phyloP scores from a whole-genome alignment of 768 basidiomycete species.

The Psilocybe azurescens region DNA sequence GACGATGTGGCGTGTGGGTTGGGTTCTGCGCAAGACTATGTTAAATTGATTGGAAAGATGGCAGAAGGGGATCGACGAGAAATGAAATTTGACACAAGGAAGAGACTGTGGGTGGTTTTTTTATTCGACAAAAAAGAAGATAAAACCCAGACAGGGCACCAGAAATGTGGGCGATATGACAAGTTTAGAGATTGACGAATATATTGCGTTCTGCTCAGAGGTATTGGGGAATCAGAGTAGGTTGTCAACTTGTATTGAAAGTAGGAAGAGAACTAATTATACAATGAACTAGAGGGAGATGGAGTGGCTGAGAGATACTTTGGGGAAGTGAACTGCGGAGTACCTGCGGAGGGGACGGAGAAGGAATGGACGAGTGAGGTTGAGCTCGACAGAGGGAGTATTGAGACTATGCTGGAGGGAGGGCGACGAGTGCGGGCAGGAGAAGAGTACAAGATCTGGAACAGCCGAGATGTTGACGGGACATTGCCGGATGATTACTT shows the following conservation, averaged over 20 bases:
- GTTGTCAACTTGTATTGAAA: slow-evolving; percentile 19
- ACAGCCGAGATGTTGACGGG: slow-evolving; percentile 71
- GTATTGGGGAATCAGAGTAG: slow-evolving; percentile 47
- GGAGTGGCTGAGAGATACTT: slow-evolving; percentile 16
- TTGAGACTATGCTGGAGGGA: slow-evolving; percentile 9
- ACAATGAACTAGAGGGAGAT: slow-evolving; percentile 17
- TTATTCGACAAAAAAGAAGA: not conserved
- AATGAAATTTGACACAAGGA: slow-evolving; percentile 47
- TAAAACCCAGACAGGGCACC: slow-evolving; percentile 17
- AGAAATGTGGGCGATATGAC: slow-evolving; percentile 62
- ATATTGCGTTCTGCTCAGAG: slow-evolving; percentile 67
- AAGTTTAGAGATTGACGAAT: slow-evolving; percentile 60
- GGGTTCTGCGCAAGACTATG: slow-evolving; percentile 53
- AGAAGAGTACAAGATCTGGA: slow-evolving; percentile 66
- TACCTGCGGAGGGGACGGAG: slow-evolving; percentile 12
- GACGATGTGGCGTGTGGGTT: slow-evolving; percentile 66
- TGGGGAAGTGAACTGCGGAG: slow-evolving; percentile 6
- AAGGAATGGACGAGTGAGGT: slow-evolving; percentile 13
- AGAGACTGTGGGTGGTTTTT: slow-evolving; percentile 47
- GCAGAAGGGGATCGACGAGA: slow-evolving; percentile 33
- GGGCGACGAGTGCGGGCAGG: slow-evolving; percentile 50
- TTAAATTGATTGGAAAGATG: slow-evolving; percentile 45
- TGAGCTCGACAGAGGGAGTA: not conserved
- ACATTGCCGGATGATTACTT: slow-evolving; percentile 55
- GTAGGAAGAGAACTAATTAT: slow-evolving; percentile 9